Evolutionary conservation across 2,329 filamentous ascomycete species (phyloP).

Genomic region (Epichloe elymi): DNA sequence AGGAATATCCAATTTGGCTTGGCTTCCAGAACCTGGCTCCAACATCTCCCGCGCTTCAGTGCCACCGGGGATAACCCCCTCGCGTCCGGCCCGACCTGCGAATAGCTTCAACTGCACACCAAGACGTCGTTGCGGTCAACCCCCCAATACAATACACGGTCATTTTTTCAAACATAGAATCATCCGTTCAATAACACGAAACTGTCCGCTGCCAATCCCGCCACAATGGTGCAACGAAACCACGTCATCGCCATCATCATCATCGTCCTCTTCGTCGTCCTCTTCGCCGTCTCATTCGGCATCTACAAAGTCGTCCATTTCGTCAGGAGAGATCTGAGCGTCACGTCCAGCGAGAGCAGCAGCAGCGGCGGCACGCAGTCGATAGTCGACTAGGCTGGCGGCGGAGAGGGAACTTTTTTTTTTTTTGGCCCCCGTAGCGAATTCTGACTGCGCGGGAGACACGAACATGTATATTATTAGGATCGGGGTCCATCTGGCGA

Average conservation of each 20-base stretch:
- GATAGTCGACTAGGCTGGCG: conserved; percentile 11
- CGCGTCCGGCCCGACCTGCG: background rate
- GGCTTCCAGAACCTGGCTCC: background rate
- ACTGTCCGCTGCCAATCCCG: background rate
- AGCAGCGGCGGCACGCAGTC: conserved; percentile 14
- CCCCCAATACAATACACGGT: background rate
- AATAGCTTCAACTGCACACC: background rate
- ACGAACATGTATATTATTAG: too few relatives aligned
- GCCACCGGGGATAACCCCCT: too few relatives aligned
- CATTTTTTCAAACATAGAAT: background rate
- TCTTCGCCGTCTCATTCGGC: conserved; percentile 47
- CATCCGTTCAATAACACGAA: background rate
- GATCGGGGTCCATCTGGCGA: too few relatives aligned
- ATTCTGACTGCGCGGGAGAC: too few relatives aligned
- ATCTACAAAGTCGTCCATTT: conserved; percentile 48
- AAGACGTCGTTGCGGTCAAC: too few relatives aligned
- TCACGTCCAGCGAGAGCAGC: conserved; percentile 20
- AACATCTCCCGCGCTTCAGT: background rate
- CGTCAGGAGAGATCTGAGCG: conserved; percentile 31
- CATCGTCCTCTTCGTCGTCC: conserved; percentile 50
- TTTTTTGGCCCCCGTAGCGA: too few relatives aligned
- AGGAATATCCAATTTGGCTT: background rate
- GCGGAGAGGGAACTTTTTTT: too few relatives aligned
- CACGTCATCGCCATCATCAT: conserved; percentile 56
- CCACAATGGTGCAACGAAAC: conserved; percentile 40